These are phyloP conservation scores for Hibiscus mutabilis DNA, from an alignment of 345 rosid species.

Conservation along the genomic window DNA sequence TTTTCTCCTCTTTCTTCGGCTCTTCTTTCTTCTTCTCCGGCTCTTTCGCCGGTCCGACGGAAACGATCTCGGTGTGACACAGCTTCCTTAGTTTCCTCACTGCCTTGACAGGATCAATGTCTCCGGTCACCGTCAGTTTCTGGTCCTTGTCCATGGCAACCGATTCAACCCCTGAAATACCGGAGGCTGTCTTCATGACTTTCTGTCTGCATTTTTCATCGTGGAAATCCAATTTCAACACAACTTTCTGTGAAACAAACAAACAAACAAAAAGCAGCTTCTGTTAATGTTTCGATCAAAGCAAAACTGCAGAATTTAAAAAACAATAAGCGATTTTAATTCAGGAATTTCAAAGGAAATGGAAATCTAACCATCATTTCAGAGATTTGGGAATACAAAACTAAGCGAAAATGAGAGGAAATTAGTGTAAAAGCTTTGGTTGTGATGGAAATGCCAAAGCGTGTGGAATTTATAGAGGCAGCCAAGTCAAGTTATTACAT, in stretches of 20 bases:
- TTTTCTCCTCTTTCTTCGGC: neutral
- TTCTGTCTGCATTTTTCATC: slow-evolving; percentile 42
- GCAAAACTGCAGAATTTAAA: neutral
- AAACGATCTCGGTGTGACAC: slow-evolving; percentile 36
- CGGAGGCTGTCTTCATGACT: slow-evolving; percentile 43
- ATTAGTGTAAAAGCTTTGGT: neutral
- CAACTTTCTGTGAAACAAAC: slow-evolving; percentile 38
- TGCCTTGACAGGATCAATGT: slow-evolving; percentile 34
- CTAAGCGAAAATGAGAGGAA: neutral
- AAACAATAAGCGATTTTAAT: no score
- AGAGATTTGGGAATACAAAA: neutral
- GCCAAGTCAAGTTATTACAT: neutral
- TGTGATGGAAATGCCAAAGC: neutral
- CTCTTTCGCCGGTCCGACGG: slow-evolving; percentile 58
- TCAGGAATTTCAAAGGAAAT: neutral
- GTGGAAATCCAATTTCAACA: slow-evolving; percentile 34
- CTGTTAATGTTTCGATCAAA: neutral
- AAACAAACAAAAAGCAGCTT: neutral
- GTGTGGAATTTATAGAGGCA: neutral
- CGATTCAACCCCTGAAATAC: slow-evolving; percentile 47
- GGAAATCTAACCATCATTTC: neutral
- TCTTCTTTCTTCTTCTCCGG: slow-evolving; percentile 30
- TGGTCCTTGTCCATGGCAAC: slow-evolving; percentile 41
- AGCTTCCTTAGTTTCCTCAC: slow-evolving; percentile 49
- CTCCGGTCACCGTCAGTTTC: slow-evolving; percentile 53